A percentile compares a stretch with the other conserved stretches of the same genome.
Evolutionary conservation across 495 filamentous ascomycete genomes (phyloP).

Genomic region (Parathielavia hyrcaniae): DNA sequence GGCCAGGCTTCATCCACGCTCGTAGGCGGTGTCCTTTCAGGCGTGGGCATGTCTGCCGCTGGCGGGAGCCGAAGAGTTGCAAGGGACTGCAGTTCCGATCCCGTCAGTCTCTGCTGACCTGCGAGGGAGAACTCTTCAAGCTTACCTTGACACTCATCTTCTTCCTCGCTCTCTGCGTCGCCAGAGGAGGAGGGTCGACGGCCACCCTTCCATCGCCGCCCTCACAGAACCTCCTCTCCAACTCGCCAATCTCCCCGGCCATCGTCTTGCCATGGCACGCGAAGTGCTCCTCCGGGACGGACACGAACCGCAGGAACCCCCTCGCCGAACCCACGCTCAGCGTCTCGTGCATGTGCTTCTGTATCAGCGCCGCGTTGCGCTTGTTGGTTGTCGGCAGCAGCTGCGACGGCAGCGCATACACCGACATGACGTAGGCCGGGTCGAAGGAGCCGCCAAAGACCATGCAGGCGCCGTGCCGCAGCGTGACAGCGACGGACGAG

Average conservation of each 20-base stretch:
- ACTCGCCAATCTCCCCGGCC: slow-evolving; percentile 58
- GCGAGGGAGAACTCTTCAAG: not conserved
- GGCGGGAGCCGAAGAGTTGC: slow-evolving; percentile 18
- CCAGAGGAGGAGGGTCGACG: not conserved
- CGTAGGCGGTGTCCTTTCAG: slow-evolving; percentile 26
- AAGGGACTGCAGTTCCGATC: slow-evolving; percentile 19
- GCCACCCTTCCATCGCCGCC: not conserved
- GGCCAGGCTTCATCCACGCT: slow-evolving; percentile 26
- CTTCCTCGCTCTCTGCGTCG: slow-evolving; percentile 13
- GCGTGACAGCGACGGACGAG: slow-evolving; percentile 60
- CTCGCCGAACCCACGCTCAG: slow-evolving; percentile 57
- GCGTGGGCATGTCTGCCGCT: slow-evolving; percentile 5
- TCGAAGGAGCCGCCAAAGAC: slow-evolving; percentile 66
- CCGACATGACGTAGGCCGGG: slow-evolving; percentile 74
- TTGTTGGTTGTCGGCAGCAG: slow-evolving; percentile 74
- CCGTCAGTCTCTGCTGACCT: not conserved
- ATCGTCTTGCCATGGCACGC: slow-evolving; percentile 65
- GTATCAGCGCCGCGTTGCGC: slow-evolving; percentile 69
- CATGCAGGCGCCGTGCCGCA: slow-evolving; percentile 71
- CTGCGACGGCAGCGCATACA: slow-evolving; percentile 62
- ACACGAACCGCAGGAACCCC: slow-evolving; percentile 65
- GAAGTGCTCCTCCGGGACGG: slow-evolving; percentile 61
- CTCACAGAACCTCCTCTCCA: slow-evolving; percentile 36
- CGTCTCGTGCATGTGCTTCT: slow-evolving; percentile 59
- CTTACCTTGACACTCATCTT: slow-evolving; percentile 34